These are phyloP conservation scores for Xylariaceae sp. DNA, from an alignment of 2,329 filamentous ascomycete species.

Conservation along the genomic window DNA sequence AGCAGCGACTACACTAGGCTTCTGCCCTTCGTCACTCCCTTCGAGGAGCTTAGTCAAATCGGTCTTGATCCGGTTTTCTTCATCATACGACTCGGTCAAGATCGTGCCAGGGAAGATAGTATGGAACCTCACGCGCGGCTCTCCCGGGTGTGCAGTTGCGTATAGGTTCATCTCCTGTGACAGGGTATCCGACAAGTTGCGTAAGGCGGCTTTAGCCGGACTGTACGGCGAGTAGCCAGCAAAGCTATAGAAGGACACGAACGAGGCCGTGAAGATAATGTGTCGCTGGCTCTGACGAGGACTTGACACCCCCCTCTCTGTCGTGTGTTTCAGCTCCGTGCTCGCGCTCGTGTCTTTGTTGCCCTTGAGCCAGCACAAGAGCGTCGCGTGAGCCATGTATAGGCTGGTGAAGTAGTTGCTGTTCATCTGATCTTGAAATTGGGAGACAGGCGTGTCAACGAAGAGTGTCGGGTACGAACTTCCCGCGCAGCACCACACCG, in stretches of 20 bases:
- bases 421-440: conserved; percentile 35
- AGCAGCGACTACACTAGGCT: conserved; percentile 18
- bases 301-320: not conserved
- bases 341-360: not conserved
- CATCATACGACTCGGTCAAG: conserved; percentile 46
- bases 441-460: conserved; percentile 32
- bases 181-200: conserved; percentile 60
- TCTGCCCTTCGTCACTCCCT: conserved; percentile 12
- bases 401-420: conserved; percentile 38
- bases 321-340: not conserved
- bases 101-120: conserved; percentile 65
- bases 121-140: conserved; percentile 52
- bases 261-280: conserved; percentile 65
- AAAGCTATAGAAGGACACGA: conserved; percentile 57
- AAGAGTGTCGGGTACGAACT: conserved; percentile 50
- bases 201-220: conserved; percentile 64
- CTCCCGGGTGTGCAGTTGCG: conserved; percentile 24
- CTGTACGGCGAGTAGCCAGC: conserved; percentile 64
- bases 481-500: conserved; percentile 66
- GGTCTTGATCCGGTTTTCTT: conserved; percentile 20
- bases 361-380: conserved; percentile 28
- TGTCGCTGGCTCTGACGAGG: conserved; percentile 41
- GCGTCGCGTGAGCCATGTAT: conserved; percentile 35
- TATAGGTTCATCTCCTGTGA: conserved; percentile 52
- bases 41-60: conserved; percentile 19